These are phyloP conservation scores for Agaricus subrufescens DNA, from an alignment of 768 basidiomycete genomes.

Conservation along the genomic window DNA sequence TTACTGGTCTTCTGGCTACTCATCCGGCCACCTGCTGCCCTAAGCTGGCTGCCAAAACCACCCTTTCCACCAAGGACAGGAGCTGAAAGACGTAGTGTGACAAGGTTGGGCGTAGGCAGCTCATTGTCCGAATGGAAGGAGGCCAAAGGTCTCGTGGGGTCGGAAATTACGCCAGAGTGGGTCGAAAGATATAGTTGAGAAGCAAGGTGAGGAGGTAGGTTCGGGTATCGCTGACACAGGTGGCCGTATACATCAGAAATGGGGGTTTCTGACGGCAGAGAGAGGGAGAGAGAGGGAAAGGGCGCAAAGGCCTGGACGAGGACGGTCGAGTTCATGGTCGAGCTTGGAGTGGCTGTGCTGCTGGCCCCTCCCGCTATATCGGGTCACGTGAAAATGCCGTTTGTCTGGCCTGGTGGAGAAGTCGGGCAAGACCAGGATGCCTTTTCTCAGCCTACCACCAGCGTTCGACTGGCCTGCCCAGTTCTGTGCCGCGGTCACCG, in stretches of 20 bases:
- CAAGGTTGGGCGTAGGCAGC: slow-evolving; percentile 25
- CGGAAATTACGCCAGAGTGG: slow-evolving; percentile 29
- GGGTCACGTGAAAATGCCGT: neutral
- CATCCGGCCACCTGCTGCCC: slow-evolving; percentile 98
- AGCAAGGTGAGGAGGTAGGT: slow-evolving; percentile 26
- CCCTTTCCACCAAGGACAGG: slow-evolving; percentile 89
- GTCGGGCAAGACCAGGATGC: slow-evolving; percentile 12
- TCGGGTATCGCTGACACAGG: slow-evolving; percentile 29
- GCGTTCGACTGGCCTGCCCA: slow-evolving; percentile 58
- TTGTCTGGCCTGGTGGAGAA: neutral
- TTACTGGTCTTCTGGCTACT: slow-evolving; percentile 93
- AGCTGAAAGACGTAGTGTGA: slow-evolving; percentile 72
- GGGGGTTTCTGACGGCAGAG: slow-evolving; percentile 22
- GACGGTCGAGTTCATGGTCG: slow-evolving; percentile 21
- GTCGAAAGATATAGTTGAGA: slow-evolving; percentile 31
- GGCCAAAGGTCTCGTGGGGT: slow-evolving; percentile 15
- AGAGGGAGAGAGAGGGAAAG: slow-evolving; percentile 30
- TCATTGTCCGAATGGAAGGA: slow-evolving; percentile 22
- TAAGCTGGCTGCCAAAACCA: slow-evolving; percentile 93
- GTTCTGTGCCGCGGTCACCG: slow-evolving; percentile 48
- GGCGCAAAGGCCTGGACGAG: slow-evolving; percentile 37
- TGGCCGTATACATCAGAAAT: slow-evolving; percentile 26
- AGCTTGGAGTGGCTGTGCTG: no score
- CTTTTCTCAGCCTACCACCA: slow-evolving; percentile 26
- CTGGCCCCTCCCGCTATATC: neutral